Percentiles rank a stretch among this genome's conserved stretches.
phyloP scores from a whole-genome alignment of 768 basidiomycete species.

The Leccinum disarticulatum region DNA sequence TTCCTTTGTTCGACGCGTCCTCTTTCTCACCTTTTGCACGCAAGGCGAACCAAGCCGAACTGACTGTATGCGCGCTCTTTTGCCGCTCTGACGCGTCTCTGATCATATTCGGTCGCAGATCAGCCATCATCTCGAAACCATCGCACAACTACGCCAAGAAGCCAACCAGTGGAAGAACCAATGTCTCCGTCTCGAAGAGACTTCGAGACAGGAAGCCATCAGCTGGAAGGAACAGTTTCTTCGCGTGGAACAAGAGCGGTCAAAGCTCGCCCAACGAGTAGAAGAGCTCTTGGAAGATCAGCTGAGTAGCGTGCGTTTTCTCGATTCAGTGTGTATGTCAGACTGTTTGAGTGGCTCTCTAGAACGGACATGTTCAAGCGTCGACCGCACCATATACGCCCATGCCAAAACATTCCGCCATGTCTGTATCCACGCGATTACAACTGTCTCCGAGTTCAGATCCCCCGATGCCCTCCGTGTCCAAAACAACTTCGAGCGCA shows the following conservation, averaged over 20 bases:
- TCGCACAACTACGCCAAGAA: slow-evolving; percentile 62
- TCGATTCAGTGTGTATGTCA: background rate
- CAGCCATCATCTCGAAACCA: slow-evolving; percentile 58
- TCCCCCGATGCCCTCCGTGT: slow-evolving; percentile 30
- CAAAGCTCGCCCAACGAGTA: slow-evolving; percentile 52
- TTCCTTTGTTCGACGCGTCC: slow-evolving; percentile 11
- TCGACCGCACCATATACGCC: slow-evolving; percentile 35
- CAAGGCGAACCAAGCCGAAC: slow-evolving; percentile 55
- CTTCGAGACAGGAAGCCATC: slow-evolving; percentile 47
- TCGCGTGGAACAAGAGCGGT: slow-evolving; percentile 69
- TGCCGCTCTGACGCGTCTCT: background rate
- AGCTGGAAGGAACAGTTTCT: slow-evolving; percentile 83
- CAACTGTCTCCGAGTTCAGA: slow-evolving; percentile 23
- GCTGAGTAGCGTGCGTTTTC: slow-evolving; percentile 39
- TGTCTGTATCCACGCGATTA: slow-evolving; percentile 29
- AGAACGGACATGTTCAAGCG: slow-evolving; percentile 17
- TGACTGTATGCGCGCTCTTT: slow-evolving; percentile 42
- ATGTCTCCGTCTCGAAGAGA: slow-evolving; percentile 45
- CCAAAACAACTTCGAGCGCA: slow-evolving; percentile 19
- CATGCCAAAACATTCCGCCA: slow-evolving; percentile 24
- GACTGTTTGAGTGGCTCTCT: slow-evolving; percentile 1
- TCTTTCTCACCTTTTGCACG: slow-evolving; percentile 4
- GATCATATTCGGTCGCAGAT: slow-evolving; percentile 39
- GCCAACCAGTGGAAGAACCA: slow-evolving; percentile 74
- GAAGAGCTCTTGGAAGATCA: slow-evolving; percentile 59